phyloP scores from a whole-genome alignment of 495 filamentous ascomycete species.

The Gamarada debralockiae region DNA sequence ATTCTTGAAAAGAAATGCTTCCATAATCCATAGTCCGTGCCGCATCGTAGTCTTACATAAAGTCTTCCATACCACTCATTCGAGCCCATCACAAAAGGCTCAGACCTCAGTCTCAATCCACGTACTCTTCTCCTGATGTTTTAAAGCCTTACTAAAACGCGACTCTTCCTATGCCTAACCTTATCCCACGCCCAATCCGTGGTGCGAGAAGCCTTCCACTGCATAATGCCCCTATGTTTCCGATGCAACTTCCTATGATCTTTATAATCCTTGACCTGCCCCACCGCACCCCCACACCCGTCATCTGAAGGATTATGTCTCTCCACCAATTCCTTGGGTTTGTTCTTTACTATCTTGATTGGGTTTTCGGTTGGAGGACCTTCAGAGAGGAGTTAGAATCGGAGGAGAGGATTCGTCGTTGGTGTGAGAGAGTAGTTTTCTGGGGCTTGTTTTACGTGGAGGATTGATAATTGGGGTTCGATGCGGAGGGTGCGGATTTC shows the following conservation, averaged over 20 bases:
- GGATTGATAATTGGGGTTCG: too few species aligned
- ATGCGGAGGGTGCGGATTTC: neutral
- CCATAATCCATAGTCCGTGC: too few species aligned
- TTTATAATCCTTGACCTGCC: constrained; percentile 47
- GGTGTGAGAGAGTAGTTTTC: constrained; percentile 31
- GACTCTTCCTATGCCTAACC: constrained; percentile 47
- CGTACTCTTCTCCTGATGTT: constrained; percentile 52
- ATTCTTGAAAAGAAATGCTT: too few species aligned
- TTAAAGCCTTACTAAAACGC: constrained; percentile 46
- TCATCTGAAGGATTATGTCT: constrained; percentile 30
- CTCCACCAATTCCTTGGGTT: constrained; percentile 19
- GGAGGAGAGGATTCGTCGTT: constrained; percentile 27
- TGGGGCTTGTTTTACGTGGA: constrained; percentile 17
- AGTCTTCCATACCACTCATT: too few species aligned
- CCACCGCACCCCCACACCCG: constrained; percentile 35
- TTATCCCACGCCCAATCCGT: constrained; percentile 57
- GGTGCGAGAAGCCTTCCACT: constrained; percentile 62
- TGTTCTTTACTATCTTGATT: constrained; percentile 22
- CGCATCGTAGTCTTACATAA: too few species aligned
- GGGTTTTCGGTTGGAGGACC: constrained; percentile 6
- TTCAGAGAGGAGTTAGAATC: constrained; percentile 19
- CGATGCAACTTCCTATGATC: constrained; percentile 56
- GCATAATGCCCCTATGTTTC: constrained; percentile 64
- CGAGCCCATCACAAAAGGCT: too few species aligned
- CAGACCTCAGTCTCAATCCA: constrained; percentile 61